Base-by-base conservation (phyloP, 106 monocot species). In the Dioscorea dumetorum region DNA sequence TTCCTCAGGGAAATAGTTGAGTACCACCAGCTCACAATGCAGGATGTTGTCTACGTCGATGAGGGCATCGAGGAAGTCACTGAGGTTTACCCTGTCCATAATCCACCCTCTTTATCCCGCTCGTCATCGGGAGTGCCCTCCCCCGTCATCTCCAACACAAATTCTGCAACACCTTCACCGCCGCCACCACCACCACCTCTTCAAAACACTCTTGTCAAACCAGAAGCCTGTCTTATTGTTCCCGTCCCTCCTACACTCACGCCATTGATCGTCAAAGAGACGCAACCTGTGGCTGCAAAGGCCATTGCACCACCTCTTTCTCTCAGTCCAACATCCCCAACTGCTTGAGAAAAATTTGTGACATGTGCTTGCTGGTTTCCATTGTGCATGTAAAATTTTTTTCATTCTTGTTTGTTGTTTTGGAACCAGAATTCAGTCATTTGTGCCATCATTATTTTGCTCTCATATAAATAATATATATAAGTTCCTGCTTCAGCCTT, bases 1-100 rank as follows among this genome's bases (percentile, higher is more conserved):
- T 90, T 94, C 81, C 78, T 94, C 33, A 77, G 90, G 62, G 94
- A 94, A 72, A 88, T 94, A 54, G 87, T 94, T 22, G 94, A 94
- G 54, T 90, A 84, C 65, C 94, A 94, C 70, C 94, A 90, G 68
- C 79, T 93, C 17, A 93, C 87, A 2, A 85, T 83, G 76, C 82
- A 89, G 70, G 90, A 80, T 57, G 90, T 94, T 48, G 77, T 88
- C 22, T 84, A 83, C 33, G 54, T 91, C 57, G 86, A 97, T 34
- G 90, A 88, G 69, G 83, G 82, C 48, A 77, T 74, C 19, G 85
- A 94, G 52, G 90, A 94, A 41, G 87, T 87, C 24, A 57, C 80
- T 0, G 91, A 97, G 64, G 88, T 97, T 34, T 82, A 76, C 50
- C 83, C 89, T 13, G 73, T 81, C 34, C 80, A 76, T 12, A 60